Percentiles rank a stretch among this genome's conserved stretches.
phyloP scores from a whole-genome alignment of 345 rosid genomes.

The Dovyalis caffra region DNA sequence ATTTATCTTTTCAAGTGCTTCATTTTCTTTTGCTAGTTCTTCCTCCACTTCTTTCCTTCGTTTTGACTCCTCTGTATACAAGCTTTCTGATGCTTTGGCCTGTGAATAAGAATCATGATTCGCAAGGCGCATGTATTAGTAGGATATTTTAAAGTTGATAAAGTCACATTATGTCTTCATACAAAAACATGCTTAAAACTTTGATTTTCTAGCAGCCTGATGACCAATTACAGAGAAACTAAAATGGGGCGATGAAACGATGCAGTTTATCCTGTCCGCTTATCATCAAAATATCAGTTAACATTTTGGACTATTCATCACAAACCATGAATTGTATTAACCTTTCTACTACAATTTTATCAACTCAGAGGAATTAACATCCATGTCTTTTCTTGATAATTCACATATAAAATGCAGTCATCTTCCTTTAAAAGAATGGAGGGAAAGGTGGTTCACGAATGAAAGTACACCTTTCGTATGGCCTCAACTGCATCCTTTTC shows the following conservation, averaged over 20 bases:
- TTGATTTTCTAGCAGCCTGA: not conserved
- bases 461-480: constrained; percentile 53
- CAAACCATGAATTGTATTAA: not conserved
- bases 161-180: not conserved
- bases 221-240: not conserved
- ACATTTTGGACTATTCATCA: not conserved
- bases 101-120: constrained; percentile 24
- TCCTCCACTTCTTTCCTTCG: constrained; percentile 67
- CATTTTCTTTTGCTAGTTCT: constrained; percentile 56
- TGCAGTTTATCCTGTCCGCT: not conserved
- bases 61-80: constrained; percentile 55
- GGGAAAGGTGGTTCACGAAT: not conserved
- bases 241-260: not conserved
- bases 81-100: constrained; percentile 61
- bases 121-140: not conserved
- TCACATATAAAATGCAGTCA: not conserved
- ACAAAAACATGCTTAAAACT: not conserved
- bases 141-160: too few relatives aligned
- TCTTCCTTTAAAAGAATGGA: not conserved
- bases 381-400: not conserved
- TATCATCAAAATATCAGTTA: not conserved
- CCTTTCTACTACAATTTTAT: not conserved
- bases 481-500: constrained; percentile 69
- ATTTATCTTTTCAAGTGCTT: constrained; percentile 50
- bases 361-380: not conserved